phyloP scores from a whole-genome alignment of 169 alveolate genomes.

The Eimeria sp. region DNA sequence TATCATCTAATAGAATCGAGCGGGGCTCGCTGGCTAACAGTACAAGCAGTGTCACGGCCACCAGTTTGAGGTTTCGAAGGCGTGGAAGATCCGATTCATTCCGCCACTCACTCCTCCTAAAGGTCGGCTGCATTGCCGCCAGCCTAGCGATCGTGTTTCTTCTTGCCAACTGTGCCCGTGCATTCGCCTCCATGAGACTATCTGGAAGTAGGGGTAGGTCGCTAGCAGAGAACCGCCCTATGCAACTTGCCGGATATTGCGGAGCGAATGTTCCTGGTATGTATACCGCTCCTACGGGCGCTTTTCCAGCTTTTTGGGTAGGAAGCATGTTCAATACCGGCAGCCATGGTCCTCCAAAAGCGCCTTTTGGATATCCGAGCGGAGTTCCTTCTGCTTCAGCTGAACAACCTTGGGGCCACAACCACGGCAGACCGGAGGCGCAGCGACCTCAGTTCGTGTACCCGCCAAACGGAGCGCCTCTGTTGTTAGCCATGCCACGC shows the following conservation, averaged over 20 bases:
- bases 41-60: not conserved
- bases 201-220: not conserved
- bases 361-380: not conserved
- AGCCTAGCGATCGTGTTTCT: not conserved
- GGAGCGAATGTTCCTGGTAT: not conserved
- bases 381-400: too few relatives aligned
- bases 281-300: not conserved
- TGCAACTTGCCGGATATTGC: not conserved
- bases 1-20: not conserved
- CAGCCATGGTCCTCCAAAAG: not conserved
- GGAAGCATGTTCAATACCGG: not conserved
- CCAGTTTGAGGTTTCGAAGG: not conserved
- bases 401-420: not conserved
- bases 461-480: not conserved
- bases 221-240: not conserved
- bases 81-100: not conserved
- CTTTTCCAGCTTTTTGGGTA: not conserved
- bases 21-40: not conserved
- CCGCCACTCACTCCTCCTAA: not conserved
- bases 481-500: not conserved
- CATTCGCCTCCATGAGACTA: not conserved
- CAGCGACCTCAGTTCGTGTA: not conserved
- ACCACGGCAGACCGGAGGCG: not conserved
- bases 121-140: not conserved
- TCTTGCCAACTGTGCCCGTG: not conserved